These are phyloP conservation scores for Anthracocystis setariae DNA, from an alignment of 1,284 basidiomycete species.

Conservation along the genomic window DNA sequence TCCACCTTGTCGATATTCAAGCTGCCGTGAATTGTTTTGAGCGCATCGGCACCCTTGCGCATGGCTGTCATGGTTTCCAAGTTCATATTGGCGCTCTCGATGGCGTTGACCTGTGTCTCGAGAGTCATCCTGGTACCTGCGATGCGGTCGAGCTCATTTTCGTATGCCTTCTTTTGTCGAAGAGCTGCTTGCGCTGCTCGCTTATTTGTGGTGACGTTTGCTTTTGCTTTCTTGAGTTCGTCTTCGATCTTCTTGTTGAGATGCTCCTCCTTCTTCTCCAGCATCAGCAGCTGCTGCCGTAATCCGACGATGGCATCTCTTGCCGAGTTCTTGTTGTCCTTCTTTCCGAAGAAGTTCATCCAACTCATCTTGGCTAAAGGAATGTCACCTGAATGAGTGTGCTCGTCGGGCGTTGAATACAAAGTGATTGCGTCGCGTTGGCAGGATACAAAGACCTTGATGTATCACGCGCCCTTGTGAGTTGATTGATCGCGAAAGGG, in stretches of 20 bases:
- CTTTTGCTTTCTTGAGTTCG: slow-evolving; percentile 88
- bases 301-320: slow-evolving; percentile 70
- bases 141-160: slow-evolving; percentile 86
- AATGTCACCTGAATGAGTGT: neutral
- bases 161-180: slow-evolving; percentile 91
- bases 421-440: no score
- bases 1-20: slow-evolving; percentile 92
- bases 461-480: no score
- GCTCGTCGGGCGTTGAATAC: no score
- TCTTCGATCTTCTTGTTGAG: slow-evolving; percentile 97
- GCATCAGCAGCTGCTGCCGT: slow-evolving; percentile 75
- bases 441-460: no score
- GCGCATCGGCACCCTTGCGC: slow-evolving; percentile 92
- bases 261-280: slow-evolving; percentile 99
- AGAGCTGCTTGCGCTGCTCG: slow-evolving; percentile 77
- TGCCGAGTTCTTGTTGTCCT: slow-evolving; percentile 66
- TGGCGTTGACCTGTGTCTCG: slow-evolving; percentile 94
- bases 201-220: slow-evolving; percentile 94
- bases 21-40: slow-evolving; percentile 90
- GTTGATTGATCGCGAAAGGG: no score
- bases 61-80: slow-evolving; percentile 97
- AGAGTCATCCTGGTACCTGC: slow-evolving; percentile 89
- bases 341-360: slow-evolving; percentile 64
- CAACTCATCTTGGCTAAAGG: slow-evolving; percentile 57
- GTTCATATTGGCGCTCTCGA: slow-evolving; percentile 98